Evolutionary conservation across 2,329 filamentous ascomycete genomes (phyloP).

Genomic region (Rutstroemia sp.): DNA sequence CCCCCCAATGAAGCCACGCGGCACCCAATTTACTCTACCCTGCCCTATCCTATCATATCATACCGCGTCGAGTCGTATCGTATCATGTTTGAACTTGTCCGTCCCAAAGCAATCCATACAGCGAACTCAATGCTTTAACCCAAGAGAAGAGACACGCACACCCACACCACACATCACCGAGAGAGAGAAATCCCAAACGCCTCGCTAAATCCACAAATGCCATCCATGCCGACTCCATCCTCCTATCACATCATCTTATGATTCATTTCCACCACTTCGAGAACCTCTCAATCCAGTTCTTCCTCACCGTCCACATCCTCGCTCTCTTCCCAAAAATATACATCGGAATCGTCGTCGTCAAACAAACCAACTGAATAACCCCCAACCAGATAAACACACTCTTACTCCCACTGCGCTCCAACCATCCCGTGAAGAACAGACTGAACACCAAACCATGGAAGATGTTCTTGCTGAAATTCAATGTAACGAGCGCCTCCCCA

Average conservation of each 20-base stretch:
- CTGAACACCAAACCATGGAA: slow-evolving; percentile 85
- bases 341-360: slow-evolving; percentile 78
- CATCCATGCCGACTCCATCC: not conserved
- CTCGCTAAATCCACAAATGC: not conserved
- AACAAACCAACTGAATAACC: slow-evolving; percentile 70
- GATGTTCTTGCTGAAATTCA: slow-evolving; percentile 93
- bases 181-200: not conserved
- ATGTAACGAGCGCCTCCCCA: slow-evolving; percentile 84
- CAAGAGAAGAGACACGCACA: too few species aligned
- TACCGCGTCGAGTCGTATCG: too few species aligned
- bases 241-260: not conserved
- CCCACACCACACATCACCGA: too few species aligned
- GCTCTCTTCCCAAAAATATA: slow-evolving; percentile 88
- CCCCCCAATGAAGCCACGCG: too few species aligned
- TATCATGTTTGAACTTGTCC: too few species aligned
- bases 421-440: slow-evolving; percentile 81
- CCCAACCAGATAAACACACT: slow-evolving; percentile 77
- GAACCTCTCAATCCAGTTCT: slow-evolving; percentile 77
- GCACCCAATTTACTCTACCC: too few species aligned
- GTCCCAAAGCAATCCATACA: too few species aligned
- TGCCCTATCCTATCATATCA: too few species aligned
- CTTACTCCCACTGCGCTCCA: slow-evolving; percentile 67
- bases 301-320: slow-evolving; percentile 88
- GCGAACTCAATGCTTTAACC: too few species aligned
- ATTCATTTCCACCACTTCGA: slow-evolving; percentile 16